phyloP scores from a whole-genome alignment of 495 filamentous ascomycete genomes.

The Saxophila tyrrhenica region DNA sequence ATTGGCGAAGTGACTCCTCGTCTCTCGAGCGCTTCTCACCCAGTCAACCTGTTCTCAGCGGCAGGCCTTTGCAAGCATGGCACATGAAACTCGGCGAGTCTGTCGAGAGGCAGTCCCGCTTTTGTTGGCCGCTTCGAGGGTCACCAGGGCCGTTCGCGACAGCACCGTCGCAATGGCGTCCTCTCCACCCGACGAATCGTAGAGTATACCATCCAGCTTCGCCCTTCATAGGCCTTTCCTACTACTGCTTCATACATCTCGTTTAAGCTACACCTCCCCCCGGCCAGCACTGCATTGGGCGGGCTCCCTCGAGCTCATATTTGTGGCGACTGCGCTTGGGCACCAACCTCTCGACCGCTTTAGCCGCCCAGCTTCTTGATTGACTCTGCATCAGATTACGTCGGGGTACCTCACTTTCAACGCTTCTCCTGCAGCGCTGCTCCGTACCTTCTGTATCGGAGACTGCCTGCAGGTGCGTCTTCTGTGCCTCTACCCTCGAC shows the following conservation, averaged over 20 bases:
- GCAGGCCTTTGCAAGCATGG: constrained; percentile 5
- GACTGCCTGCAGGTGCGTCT: constrained; percentile 10
- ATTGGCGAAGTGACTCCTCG: background rate
- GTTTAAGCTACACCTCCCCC: constrained; percentile 7
- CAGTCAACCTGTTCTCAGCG: background rate
- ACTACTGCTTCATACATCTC: constrained; percentile 5
- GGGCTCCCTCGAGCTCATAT: constrained; percentile 4
- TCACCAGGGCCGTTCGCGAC: background rate
- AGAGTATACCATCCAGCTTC: constrained; percentile 4
- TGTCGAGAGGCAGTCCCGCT: background rate
- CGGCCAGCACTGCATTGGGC: constrained; percentile 5
- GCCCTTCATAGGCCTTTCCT: constrained; percentile 8
- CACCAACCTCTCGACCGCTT: background rate
- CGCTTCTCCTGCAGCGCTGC: constrained; percentile 2
- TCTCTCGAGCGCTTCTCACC: background rate
- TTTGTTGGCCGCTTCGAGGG: background rate
- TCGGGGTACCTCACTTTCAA: constrained; percentile 1
- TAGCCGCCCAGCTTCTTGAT: constrained; percentile 12
- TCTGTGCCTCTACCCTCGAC: constrained; percentile 3
- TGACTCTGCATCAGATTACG: constrained; percentile 14
- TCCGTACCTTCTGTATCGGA: background rate
- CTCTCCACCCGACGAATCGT: constrained; percentile 10
- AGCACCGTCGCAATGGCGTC: constrained; percentile 12
- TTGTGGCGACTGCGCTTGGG: constrained; percentile 9
- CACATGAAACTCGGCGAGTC: constrained; percentile 5